Conservation (phyloP, 441 rosid species). For the Hypseocharis bilobata region DNA sequence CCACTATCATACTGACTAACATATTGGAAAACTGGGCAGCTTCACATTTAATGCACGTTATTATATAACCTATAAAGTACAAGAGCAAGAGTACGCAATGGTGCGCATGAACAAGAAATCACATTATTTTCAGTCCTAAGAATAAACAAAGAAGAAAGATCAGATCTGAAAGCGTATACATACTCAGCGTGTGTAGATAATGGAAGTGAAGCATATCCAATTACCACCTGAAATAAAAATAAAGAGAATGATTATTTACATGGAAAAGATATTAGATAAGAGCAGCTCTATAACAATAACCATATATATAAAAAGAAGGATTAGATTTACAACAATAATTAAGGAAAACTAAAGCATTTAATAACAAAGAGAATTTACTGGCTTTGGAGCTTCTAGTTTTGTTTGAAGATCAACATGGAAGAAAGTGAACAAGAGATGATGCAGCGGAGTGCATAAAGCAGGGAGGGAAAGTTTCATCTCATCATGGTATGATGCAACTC, state of each 20-base stretch:
- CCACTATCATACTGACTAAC: not conserved
- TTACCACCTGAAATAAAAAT: slow-evolving; percentile 52
- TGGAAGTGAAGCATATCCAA: slow-evolving; percentile 93
- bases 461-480: slow-evolving; percentile 90
- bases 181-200: slow-evolving; percentile 86
- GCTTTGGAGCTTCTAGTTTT: slow-evolving; percentile 97
- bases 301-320: not conserved
- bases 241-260: slow-evolving; percentile 14
- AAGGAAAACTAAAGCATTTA: not conserved
- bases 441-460: slow-evolving; percentile 84
- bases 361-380: slow-evolving; percentile 43
- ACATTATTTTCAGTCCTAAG: not conserved
- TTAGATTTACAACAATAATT: not conserved
- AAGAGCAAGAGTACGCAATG: not conserved
- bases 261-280: slow-evolving; percentile 7
- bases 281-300: not conserved
- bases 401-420: slow-evolving; percentile 97
- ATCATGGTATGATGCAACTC: slow-evolving; percentile 86
- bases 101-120: not conserved
- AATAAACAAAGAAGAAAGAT: slow-evolving; percentile 7
- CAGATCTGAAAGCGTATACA: slow-evolving; percentile 31
- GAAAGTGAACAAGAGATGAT: slow-evolving; percentile 93
- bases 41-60: not conserved
- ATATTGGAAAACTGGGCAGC: not conserved
- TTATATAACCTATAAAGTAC: not conserved